phyloP scores from a whole-genome alignment of 1,284 basidiomycete species.

The Rhodotorula sp. region DNA sequence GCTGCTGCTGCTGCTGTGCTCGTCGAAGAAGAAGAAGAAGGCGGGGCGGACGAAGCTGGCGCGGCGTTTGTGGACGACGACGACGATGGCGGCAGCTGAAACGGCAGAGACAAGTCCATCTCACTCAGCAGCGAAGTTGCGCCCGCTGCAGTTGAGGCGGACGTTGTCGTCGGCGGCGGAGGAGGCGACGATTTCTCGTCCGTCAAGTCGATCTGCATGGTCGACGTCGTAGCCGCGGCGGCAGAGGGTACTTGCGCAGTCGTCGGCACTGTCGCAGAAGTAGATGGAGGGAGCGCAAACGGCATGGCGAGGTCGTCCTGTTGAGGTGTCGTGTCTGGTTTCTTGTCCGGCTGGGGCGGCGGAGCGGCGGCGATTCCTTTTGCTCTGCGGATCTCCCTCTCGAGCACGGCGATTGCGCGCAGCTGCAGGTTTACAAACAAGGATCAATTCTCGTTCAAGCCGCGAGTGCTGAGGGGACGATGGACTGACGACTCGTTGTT shows the following conservation, averaged over 20 bases:
- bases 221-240: not conserved
- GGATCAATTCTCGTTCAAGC: too few species aligned
- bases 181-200: not conserved
- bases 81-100: not conserved
- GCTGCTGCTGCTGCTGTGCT: not conserved
- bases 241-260: not conserved
- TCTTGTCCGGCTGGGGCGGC: not conserved
- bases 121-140: not conserved
- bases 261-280: not conserved
- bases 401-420: slow-evolving; percentile 20
- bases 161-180: not conserved
- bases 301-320: not conserved
- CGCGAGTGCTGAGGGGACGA: too few species aligned
- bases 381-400: slow-evolving; percentile 14
- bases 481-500: slow-evolving; percentile 8
- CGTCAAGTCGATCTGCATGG: slow-evolving; percentile 14
- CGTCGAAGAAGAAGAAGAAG: too few species aligned
- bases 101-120: slow-evolving; percentile 1
- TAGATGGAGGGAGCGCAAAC: not conserved
- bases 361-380: slow-evolving; percentile 5
- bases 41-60: too few species aligned
- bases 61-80: too few species aligned
- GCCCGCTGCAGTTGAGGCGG: not conserved
- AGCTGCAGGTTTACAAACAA: not conserved
- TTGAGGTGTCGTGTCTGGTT: not conserved